These are phyloP conservation scores for Aureobasidium vineae DNA, from an alignment of 2,329 filamentous ascomycete species.

Conservation along the genomic window DNA sequence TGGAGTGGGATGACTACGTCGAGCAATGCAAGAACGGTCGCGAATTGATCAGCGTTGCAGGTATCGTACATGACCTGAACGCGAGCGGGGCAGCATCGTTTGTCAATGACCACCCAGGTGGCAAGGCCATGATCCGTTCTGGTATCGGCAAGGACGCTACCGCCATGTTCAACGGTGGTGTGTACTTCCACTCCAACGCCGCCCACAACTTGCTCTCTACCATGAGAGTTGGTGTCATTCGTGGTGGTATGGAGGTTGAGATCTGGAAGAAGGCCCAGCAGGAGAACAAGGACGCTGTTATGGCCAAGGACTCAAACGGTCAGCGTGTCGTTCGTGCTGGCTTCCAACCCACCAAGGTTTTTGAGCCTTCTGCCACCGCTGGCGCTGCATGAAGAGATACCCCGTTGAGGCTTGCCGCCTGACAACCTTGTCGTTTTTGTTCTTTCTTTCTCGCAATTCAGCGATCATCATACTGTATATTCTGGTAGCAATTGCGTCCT, in stretches of 20 bases:
- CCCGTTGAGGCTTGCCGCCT: constrained; percentile 6
- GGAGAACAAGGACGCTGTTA: constrained; percentile 78
- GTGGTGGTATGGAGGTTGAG: constrained; percentile 84
- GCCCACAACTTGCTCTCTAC: constrained; percentile 86
- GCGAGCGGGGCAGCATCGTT: constrained; percentile 47
- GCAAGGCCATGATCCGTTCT: constrained; percentile 78
- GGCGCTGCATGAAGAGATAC: constrained; percentile 65
- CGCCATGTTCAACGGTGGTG: constrained; percentile 87
- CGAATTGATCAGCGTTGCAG: constrained; percentile 72
- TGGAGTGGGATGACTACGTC: constrained; percentile 84
- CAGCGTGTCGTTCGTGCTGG: constrained; percentile 83
- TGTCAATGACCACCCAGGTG: constrained; percentile 87
- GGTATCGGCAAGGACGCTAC: constrained; percentile 85
- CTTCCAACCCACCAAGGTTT: constrained; percentile 77
- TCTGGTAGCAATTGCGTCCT: constrained; percentile 7
- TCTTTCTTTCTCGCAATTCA: constrained; percentile 20
- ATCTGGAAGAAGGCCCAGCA: constrained; percentile 87
- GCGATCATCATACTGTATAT: constrained; percentile 20
- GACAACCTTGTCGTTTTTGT: constrained; percentile 11
- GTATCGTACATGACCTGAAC: constrained; percentile 77
- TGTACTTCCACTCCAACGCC: constrained; percentile 86
- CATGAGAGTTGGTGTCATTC: constrained; percentile 83
- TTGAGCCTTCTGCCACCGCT: constrained; percentile 75
- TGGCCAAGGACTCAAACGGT: constrained; percentile 76
- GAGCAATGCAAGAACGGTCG: constrained; percentile 74